phyloP scores from a whole-genome alignment of 2,329 filamentous ascomycete genomes.

The Dryadomyces sulphureus region DNA sequence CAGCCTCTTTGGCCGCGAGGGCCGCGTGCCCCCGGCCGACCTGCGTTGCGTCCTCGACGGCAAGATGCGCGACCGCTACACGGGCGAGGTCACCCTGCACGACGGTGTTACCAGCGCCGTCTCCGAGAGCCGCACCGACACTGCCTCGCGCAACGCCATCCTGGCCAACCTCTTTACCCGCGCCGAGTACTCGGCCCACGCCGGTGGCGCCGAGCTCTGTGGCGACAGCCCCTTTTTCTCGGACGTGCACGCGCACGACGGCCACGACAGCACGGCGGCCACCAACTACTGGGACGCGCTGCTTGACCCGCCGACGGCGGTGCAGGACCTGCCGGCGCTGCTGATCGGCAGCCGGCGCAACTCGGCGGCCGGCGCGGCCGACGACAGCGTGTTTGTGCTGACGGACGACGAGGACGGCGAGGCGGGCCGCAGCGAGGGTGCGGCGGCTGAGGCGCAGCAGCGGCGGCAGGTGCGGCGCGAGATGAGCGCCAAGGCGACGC shows the following conservation, averaged over 20 bases:
- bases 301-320: conserved; percentile 27
- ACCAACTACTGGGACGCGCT: conserved; percentile 28
- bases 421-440: background rate
- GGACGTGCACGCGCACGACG: too few relatives aligned
- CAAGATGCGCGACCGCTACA: conserved; percentile 26
- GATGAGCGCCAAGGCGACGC: conserved; percentile 23
- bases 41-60: conserved; percentile 47
- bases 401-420: background rate
- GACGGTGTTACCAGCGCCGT: conserved; percentile 43
- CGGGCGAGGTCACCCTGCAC: conserved; percentile 37
- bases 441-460: background rate
- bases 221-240: background rate
- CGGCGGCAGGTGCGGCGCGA: conserved; percentile 12
- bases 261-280: background rate
- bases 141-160: conserved; percentile 10
- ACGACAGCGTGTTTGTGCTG: conserved; percentile 2
- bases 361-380: background rate
- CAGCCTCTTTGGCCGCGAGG: conserved; percentile 58
- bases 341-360: conserved; percentile 16
- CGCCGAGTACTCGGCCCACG: conserved; percentile 9
- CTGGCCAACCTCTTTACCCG: conserved; percentile 25
- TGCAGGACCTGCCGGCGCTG: conserved; percentile 27
- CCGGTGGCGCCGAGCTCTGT: background rate
- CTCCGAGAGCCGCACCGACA: conserved; percentile 10
- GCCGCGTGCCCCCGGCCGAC: conserved; percentile 49